Conservation (phyloP, 805 yeast species). For the Cyberlindnera americana region DNA sequence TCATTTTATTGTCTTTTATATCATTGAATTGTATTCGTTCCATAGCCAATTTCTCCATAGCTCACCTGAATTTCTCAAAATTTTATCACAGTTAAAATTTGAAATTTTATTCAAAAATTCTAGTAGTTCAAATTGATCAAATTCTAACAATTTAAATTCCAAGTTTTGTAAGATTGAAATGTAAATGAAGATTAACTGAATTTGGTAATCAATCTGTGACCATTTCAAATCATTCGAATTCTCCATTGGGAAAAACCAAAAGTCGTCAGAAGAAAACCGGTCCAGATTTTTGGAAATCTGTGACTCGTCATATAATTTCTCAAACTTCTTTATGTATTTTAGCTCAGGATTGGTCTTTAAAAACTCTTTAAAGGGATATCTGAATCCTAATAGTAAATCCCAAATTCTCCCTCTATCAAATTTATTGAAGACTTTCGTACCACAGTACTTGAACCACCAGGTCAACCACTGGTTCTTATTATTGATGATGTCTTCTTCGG, state of each 20-base stretch:
- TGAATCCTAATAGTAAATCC: conserved; percentile 84
- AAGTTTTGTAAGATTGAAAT: conserved; percentile 78
- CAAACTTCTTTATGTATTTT: too few relatives aligned
- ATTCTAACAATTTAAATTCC: conserved; percentile 73
- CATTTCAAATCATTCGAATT: conserved; percentile 39
- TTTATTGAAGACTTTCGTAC: conserved; percentile 79
- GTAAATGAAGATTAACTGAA: conserved; percentile 70
- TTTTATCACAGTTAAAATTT: conserved; percentile 73
- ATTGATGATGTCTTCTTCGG: conserved; percentile 73
- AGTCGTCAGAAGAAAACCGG: conserved; percentile 14
- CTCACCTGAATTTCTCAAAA: conserved; percentile 78
- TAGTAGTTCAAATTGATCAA: conserved; percentile 86
- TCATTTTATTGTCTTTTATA: too few relatives aligned
- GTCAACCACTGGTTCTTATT: conserved; percentile 84
- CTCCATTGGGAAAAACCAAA: conserved; percentile 23
- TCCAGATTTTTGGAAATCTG: conserved; percentile 1
- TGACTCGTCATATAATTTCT: conserved; percentile 20
- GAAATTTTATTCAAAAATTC: conserved; percentile 69
- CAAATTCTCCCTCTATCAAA: conserved; percentile 83
- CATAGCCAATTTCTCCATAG: conserved; percentile 83
- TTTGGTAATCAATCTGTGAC: conserved; percentile 67
- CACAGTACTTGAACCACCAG: conserved; percentile 94
- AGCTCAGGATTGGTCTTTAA: conserved; percentile 8
- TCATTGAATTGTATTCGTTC: too few relatives aligned
- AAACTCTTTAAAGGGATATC: conserved; percentile 36